Base-by-base conservation (phyloP, 306 rosid species). In the Quercus variabilis region DNA sequence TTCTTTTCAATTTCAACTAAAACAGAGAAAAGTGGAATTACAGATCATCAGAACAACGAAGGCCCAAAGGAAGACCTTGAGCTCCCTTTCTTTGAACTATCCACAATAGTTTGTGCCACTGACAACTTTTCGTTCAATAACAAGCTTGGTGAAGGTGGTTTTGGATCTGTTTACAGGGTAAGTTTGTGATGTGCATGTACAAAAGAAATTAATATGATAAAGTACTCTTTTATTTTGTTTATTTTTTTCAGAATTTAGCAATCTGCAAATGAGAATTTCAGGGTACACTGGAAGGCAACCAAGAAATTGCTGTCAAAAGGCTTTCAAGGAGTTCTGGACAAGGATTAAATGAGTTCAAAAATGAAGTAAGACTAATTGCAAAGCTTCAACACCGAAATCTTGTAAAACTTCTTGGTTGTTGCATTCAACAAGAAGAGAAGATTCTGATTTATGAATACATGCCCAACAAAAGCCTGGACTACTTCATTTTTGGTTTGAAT, bases 351-450 rank as follows among this genome's bases (percentile, higher is more conserved):
- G 92, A 90, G 78, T 90, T 90, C 83, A 84, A 80, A 76, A 90
- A 90, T 55, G 94, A 92, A 88, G 89, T 90, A 10, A 54, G 18
- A 55, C 78, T 85, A 56, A 87, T 92, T 10, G 90, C 88, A 1
- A 88, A 92, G 26, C 97, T 92, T 81, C 92, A 90, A 69, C 97
- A 91, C 35, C 78, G 90, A 69, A 89, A 91, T 80, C 92, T 91
- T 4, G 97, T 91, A n/a, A 89, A 80, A 54, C 88, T 91, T 52
- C 76, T 88, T 56, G 97, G 93, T 0, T 91, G 88, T 28, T 89
- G 92, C 85, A 71, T 88, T 76, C 80, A 91, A 5, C 79, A 62
- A 17, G 90, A 78, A 1, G 93, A 91, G 65, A 90, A 79, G 55
- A 63, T 87, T 60, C 67, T 90, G 74, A 65, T 92, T 21, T 92